phyloP scores from a whole-genome alignment of 345 rosid species.

The Populus ilicifolia region DNA sequence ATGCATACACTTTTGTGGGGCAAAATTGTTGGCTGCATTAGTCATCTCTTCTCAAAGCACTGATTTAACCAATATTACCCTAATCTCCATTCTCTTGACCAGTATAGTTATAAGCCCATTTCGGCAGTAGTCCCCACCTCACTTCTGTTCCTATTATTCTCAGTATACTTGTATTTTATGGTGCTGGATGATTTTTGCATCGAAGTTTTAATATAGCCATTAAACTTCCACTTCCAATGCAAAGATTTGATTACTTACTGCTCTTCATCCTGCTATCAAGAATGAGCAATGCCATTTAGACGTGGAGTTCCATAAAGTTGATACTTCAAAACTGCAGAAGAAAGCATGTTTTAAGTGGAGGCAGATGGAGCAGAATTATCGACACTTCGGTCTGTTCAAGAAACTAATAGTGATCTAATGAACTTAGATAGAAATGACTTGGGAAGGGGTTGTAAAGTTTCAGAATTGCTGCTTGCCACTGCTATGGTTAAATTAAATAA shows the following conservation, averaged over 20 bases:
- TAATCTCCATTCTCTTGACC: background rate
- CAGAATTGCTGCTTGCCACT: background rate
- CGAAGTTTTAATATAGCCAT: background rate
- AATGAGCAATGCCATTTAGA: background rate
- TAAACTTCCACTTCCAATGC: background rate
- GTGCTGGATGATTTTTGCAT: background rate
- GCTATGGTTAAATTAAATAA: background rate
- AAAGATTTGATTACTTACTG: background rate
- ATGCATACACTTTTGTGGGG: background rate
- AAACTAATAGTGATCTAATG: background rate
- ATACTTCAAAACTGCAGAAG: background rate
- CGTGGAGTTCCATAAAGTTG: background rate
- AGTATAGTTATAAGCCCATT: background rate
- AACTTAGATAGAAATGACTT: background rate
- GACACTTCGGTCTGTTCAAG: background rate
- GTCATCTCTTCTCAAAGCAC: background rate
- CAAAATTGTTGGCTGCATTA: background rate
- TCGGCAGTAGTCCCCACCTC: background rate
- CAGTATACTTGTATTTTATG: background rate
- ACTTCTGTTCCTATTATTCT: background rate
- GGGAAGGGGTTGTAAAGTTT: background rate
- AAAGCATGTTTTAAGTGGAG: background rate
- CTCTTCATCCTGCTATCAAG: slow-evolving; percentile 1
- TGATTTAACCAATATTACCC: background rate
- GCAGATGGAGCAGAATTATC: background rate